Percentiles rank a stretch among this genome's conserved stretches.
phyloP scores from a whole-genome alignment of 2,329 filamentous ascomycete species.

The Xylariaceae sp. region DNA sequence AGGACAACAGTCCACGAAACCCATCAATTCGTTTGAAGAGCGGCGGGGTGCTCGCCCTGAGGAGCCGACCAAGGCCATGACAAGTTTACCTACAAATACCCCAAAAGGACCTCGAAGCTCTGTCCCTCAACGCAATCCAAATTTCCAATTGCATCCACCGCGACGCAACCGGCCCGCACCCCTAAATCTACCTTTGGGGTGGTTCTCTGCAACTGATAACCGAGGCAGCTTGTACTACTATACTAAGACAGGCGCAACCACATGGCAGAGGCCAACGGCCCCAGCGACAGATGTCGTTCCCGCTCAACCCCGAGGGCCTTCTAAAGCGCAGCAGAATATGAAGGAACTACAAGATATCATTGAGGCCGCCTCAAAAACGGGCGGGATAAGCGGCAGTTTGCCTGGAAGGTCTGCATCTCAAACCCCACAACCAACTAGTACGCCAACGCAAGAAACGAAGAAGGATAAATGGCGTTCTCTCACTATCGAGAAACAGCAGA shows the following conservation, averaged over 20 bases:
- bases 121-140: constrained; percentile 49
- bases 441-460: constrained; percentile 54
- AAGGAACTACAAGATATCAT: constrained; percentile 80
- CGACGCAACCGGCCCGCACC: constrained; percentile 52
- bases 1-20: constrained; percentile 33
- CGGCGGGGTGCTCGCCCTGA: constrained; percentile 58
- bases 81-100: constrained; percentile 45
- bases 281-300: constrained; percentile 59
- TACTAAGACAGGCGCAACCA: constrained; percentile 69
- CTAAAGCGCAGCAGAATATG: constrained; percentile 59
- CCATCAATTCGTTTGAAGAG: constrained; percentile 56
- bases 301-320: constrained; percentile 60
- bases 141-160: constrained; percentile 49
- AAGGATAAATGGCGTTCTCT: constrained; percentile 68
- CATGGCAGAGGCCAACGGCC: constrained; percentile 74
- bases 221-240: constrained; percentile 83
- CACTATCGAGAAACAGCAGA: constrained; percentile 83
- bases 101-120: constrained; percentile 59
- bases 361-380: constrained; percentile 73
- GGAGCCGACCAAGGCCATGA: constrained; percentile 37
- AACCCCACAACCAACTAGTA: constrained; percentile 55
- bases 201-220: constrained; percentile 72
- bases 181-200: constrained; percentile 67
- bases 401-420: constrained; percentile 54
- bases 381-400: constrained; percentile 53